Evolutionary conservation across 2,329 filamentous ascomycete species (phyloP), one percentile per base, ranked within the genome.

Genomic region (Ascosphaera pollenicola): DNA sequence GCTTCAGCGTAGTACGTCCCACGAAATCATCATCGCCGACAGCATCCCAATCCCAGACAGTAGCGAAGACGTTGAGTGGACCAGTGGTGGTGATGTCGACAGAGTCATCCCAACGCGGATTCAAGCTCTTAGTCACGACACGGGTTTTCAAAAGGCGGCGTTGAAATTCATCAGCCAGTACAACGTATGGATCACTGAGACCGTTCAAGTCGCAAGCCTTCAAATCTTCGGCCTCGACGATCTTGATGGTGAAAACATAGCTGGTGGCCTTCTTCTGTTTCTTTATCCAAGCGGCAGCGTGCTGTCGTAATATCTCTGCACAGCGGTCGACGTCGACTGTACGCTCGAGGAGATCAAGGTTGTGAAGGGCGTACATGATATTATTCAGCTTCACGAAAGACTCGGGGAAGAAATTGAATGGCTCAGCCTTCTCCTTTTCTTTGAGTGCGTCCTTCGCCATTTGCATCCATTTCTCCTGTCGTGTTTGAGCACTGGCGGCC

Each of bases 301-400:
- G 66, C 49, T 70, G 75, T 36, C 76, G 73, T 38, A 98, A 71
- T 13, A 92, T 73, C 39, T 79, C 75, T 2, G 85, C 85, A 51
- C 84, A 94, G 8, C 70, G 78, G 54, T 98, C 89, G 10, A 92
- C 84, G 49, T 94, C 85, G 65, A 95, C 82, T 42, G 77, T 73
- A 51, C 72, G 76, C 54, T 95, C 87, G 5, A 98, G 67, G 55
- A 80, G 83, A 54, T 98, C 89, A 39, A 98, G 68, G 51, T 92
- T 82, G 41, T 84, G 71, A 60, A 92, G 84, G 3, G 85, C 87
- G 58, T 83, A 95, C 58, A 94, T 87, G 46, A 98, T 76, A 51
- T 98, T 92, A 65, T 98, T 98, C 48, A 98, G 70, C 59, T 95
- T 98, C 44, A 98, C 84, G 49, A 98, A 79, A 3, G 85, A 94